Conservation (phyloP, 2,329 filamentous ascomycete species). For the Xenoacremonium recifei region DNA sequence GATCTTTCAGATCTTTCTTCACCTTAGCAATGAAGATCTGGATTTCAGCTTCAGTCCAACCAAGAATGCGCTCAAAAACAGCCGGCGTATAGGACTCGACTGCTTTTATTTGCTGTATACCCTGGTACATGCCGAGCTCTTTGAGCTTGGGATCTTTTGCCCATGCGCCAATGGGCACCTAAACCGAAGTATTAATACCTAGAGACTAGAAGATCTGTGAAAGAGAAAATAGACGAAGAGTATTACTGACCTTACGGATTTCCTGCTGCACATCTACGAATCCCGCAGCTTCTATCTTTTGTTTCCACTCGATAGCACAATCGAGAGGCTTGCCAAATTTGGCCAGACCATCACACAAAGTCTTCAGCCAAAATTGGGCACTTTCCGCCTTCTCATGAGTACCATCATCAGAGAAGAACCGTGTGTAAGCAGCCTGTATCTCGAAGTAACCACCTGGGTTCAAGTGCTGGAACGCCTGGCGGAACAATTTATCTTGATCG, state of each 20-base stretch:
- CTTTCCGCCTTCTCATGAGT: slow-evolving; percentile 1
- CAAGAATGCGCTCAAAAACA: slow-evolving; percentile 9
- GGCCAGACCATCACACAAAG: not conserved
- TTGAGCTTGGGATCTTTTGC: slow-evolving; percentile 3
- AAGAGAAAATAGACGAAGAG: no score
- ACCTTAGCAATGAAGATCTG: slow-evolving; percentile 12
- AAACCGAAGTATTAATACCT: slow-evolving; percentile 2
- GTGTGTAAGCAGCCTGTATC: slow-evolving; percentile 1
- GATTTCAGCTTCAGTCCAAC: slow-evolving; percentile 10
- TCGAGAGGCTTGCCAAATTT: slow-evolving; percentile 5
- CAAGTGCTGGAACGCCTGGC: slow-evolving; percentile 1
- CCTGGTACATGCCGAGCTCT: slow-evolving; percentile 3
- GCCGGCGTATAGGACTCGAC: slow-evolving; percentile 8
- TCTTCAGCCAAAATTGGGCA: slow-evolving; percentile 2
- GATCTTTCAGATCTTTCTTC: slow-evolving; percentile 13
- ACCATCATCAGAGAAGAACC: slow-evolving; percentile 8
- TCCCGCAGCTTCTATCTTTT: slow-evolving; percentile 1
- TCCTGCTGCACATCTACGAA: slow-evolving; percentile 5
- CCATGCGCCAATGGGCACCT: slow-evolving; percentile 5
- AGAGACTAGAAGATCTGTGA: not conserved
- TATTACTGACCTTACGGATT: slow-evolving; percentile 3
- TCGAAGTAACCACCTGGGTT: slow-evolving; percentile 6
- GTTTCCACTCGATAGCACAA: not conserved
- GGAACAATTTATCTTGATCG: slow-evolving; percentile 2
- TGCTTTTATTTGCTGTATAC: slow-evolving; percentile 5